Percentiles rank a stretch among this genome's conserved stretches.
Conservation (phyloP, 2,329 filamentous ascomycete species). For the Tolypocladium guangdongense region DNA sequence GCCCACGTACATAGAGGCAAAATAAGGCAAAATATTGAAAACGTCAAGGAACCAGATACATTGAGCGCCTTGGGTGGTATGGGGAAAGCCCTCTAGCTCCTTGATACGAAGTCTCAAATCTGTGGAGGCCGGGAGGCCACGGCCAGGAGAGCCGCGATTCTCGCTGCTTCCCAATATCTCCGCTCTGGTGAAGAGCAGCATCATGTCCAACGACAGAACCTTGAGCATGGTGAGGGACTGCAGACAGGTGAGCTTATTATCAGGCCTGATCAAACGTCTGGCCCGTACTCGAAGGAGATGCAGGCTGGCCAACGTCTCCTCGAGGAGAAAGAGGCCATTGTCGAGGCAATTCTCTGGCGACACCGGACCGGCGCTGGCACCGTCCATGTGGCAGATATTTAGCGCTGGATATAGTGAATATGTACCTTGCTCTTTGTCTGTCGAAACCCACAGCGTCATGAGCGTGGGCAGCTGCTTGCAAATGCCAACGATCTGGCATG, state of each 20-base stretch:
- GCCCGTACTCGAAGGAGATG: background rate
- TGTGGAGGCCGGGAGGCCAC: too few species aligned
- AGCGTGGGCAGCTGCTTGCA: background rate
- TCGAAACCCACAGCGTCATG: background rate
- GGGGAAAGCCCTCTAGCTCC: too few species aligned
- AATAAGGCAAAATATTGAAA: too few species aligned
- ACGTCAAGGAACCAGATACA: too few species aligned
- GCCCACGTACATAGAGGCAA: too few species aligned
- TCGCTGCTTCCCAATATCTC: slow-evolving; percentile 1
- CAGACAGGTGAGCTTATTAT: background rate
- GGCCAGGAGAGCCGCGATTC: too few species aligned
- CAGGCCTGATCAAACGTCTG: background rate
- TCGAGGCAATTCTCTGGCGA: background rate
- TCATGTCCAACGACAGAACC: background rate
- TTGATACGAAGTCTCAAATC: too few species aligned
- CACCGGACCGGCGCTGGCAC: background rate
- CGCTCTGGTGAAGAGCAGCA: background rate
- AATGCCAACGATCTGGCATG: background rate
- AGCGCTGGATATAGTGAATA: too few species aligned
- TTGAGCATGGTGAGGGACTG: background rate
- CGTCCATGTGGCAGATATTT: background rate
- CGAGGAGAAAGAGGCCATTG: background rate
- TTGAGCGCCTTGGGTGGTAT: too few species aligned
- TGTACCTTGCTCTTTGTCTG: background rate
- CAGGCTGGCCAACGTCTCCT: background rate